Evolutionary conservation across 73 alveolate genomes (phyloP).

Genomic region (Uronychia setigera): DNA sequence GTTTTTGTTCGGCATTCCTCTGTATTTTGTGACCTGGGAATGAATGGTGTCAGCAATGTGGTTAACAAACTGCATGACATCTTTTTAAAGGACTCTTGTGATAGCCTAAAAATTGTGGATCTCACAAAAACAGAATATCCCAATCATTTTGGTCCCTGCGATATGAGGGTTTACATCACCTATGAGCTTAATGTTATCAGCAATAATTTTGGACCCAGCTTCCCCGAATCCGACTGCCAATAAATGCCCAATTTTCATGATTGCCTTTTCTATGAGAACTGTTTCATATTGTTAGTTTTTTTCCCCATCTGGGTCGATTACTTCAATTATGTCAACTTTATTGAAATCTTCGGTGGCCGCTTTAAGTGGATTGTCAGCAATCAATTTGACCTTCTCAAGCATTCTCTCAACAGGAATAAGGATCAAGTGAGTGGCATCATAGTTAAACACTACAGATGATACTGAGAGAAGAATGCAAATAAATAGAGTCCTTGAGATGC

Average conservation of each 20-base stretch:
- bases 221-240: conserved; percentile 90
- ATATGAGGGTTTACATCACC: not conserved
- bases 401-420: conserved; percentile 62
- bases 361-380: conserved; percentile 62
- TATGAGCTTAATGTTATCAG: conserved; percentile 61
- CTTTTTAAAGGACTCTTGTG: conserved; percentile 70
- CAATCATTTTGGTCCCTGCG: conserved; percentile 70
- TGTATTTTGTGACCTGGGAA: conserved; percentile 56
- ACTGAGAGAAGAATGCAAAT: conserved; percentile 53
- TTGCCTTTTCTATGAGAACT: conserved; percentile 62
- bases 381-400: conserved; percentile 57
- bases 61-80: conserved; percentile 71
- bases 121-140: conserved; percentile 91
- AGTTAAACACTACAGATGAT: conserved; percentile 40
- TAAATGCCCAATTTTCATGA: conserved; percentile 77
- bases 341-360: conserved; percentile 57
- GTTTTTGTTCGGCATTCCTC: conserved; percentile 42
- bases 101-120: conserved; percentile 77
- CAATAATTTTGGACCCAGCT: conserved; percentile 90
- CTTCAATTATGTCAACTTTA: conserved; percentile 33
- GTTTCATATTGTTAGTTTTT: conserved; percentile 44
- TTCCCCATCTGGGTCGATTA: conserved; percentile 25
- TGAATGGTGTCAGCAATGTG: conserved; percentile 71
- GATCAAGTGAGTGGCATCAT: conserved; percentile 59
- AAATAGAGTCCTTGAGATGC: conserved; percentile 50